These are phyloP conservation scores for Mortierella sp. DNA, from an alignment of 371 early-diverging fungal species.

Conservation along the genomic window DNA sequence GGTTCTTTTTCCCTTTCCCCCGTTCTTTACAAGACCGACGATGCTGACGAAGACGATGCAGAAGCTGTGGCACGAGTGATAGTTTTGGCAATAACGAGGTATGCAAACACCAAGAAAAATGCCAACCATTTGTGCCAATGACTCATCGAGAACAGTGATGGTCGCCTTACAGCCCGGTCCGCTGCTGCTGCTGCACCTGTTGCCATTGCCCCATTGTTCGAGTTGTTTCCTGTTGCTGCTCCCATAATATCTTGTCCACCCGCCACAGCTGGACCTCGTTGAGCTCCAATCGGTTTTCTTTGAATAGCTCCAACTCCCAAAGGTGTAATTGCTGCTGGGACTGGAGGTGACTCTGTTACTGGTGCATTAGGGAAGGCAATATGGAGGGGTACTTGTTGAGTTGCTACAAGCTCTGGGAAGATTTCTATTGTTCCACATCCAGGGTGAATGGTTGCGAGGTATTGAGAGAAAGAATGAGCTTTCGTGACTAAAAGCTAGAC, in stretches of 20 bases:
- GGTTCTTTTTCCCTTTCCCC: not conserved
- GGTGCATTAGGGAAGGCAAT: conserved; percentile 58
- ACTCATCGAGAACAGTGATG: conserved; percentile 53
- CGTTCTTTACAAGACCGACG: conserved; percentile 16
- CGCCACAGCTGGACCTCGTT: conserved; percentile 16
- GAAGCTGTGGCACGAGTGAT: conserved; percentile 53
- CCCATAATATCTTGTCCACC: conserved; percentile 17
- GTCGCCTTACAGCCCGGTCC: conserved; percentile 29
- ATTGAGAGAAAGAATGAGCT: not conserved
- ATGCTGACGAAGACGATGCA: conserved; percentile 25
- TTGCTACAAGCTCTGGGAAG: conserved; percentile 83
- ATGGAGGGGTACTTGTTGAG: conserved; percentile 62
- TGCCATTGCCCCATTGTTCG: conserved; percentile 33
- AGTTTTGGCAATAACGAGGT: conserved; percentile 59
- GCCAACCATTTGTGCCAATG: conserved; percentile 71
- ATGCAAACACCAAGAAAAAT: conserved; percentile 66
- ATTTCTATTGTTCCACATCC: conserved; percentile 62
- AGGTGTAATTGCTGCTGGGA: not conserved
- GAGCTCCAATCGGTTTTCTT: conserved; percentile 19
- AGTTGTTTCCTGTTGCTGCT: conserved; percentile 25
- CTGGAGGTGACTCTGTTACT: conserved; percentile 34
- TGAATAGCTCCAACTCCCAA: conserved; percentile 18
- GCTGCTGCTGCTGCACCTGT: conserved; percentile 47
- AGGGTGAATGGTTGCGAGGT: not conserved
- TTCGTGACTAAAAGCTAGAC: not conserved